Conservation (phyloP, 2,329 filamentous ascomycete species). For the Metarhizium brunneum region DNA sequence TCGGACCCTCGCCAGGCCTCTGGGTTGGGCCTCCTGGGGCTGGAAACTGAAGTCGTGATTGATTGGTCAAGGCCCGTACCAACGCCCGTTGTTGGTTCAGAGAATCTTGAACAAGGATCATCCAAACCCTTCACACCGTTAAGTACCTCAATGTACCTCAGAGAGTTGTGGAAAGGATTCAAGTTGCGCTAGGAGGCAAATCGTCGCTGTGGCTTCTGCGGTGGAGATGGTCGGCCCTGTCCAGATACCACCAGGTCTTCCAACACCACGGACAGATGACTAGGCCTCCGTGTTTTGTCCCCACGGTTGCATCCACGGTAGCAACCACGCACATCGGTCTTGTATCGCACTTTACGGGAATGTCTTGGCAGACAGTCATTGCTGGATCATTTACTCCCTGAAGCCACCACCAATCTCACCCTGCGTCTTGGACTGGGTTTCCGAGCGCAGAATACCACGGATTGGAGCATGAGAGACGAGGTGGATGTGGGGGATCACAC, state of each 20-base stretch:
- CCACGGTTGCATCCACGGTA: conserved; percentile 10
- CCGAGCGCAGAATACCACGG: neutral
- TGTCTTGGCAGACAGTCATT: conserved; percentile 2
- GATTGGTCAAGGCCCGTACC: neutral
- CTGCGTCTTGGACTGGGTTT: conserved; percentile 3
- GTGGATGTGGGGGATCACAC: conserved; percentile 2
- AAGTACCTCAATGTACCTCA: neutral
- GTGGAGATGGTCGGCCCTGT: neutral
- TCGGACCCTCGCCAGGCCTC: neutral
- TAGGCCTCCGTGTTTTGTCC: neutral
- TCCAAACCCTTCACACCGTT: neutral
- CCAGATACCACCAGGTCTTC: neutral
- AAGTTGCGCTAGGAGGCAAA: neutral
- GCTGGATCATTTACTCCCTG: neutral
- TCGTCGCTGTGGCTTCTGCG: neutral
- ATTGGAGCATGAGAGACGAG: conserved; percentile 1
- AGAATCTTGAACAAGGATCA: neutral
- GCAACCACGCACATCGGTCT: conserved; percentile 10
- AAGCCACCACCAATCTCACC: conserved; percentile 6
- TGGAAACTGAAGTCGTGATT: neutral
- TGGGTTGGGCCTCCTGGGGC: neutral
- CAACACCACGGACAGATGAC: neutral
- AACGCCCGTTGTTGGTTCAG: neutral
- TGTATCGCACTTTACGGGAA: neutral
- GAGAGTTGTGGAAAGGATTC: neutral